phyloP scores from a whole-genome alignment of 2,329 filamentous ascomycete species.

The Penicillium sp. region DNA sequence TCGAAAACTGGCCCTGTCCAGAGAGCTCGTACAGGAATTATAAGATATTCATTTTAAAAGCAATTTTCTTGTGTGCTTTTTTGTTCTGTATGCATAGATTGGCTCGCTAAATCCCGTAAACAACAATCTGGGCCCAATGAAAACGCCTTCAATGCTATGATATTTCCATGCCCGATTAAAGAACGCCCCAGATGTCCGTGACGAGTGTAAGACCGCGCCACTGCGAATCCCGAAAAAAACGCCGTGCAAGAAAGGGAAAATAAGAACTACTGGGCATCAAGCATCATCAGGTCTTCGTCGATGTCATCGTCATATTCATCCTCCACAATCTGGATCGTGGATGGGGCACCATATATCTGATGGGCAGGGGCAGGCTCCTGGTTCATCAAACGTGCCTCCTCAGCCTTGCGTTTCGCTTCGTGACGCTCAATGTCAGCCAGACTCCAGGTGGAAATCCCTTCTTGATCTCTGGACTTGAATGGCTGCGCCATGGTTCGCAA shows the following conservation, averaged over 20 bases:
- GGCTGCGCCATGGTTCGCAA: constrained; percentile 90
- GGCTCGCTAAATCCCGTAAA: neutral
- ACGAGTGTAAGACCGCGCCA: constrained; percentile 11
- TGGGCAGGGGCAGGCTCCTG: constrained; percentile 48
- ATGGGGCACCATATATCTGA: constrained; percentile 29
- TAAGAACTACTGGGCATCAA: constrained; percentile 42
- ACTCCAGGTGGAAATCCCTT: constrained; percentile 93
- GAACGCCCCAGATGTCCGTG: constrained; percentile 25
- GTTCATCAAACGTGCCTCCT: constrained; percentile 70
- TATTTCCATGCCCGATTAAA: constrained; percentile 27
- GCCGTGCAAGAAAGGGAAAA: constrained; percentile 11
- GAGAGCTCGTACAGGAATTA: no score
- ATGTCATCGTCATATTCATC: constrained; percentile 52
- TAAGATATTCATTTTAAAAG: neutral
- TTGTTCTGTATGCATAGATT: constrained; percentile 1
- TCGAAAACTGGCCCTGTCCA: no score
- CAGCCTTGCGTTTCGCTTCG: constrained; percentile 70
- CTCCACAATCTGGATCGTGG: constrained; percentile 31
- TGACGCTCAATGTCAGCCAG: constrained; percentile 77
- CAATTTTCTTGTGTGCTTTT: neutral
- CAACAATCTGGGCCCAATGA: constrained; percentile 6
- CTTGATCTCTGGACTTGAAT: constrained; percentile 80
- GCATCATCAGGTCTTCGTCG: constrained; percentile 52
- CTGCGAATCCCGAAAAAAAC: constrained; percentile 10
- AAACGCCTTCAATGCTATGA: constrained; percentile 34